Conservation (phyloP, 2,329 filamentous ascomycete species). For the Clarireedia hainanense region DNA sequence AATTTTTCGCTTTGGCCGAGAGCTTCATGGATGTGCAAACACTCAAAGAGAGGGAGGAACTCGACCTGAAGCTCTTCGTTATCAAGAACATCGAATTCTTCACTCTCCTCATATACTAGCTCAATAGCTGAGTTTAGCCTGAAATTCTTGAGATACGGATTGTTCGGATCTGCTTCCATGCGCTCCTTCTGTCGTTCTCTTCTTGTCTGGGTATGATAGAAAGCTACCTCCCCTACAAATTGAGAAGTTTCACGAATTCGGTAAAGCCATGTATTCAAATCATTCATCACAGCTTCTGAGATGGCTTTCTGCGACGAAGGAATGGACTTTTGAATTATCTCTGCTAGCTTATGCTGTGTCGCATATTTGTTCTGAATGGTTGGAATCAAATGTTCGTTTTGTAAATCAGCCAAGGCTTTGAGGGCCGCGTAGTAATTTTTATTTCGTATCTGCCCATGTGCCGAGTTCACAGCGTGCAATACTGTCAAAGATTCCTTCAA, state of each 20-base stretch:
- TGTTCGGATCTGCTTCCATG: constrained; percentile 56
- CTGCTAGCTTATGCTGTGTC: constrained; percentile 88
- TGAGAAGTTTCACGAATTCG: constrained; percentile 93
- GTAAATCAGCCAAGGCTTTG: constrained; percentile 87
- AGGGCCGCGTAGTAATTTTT: constrained; percentile 95
- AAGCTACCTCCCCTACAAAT: constrained; percentile 90
- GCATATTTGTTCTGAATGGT: constrained; percentile 74
- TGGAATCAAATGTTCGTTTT: constrained; percentile 82
- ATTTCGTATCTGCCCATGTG: constrained; percentile 82
- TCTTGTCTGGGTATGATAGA: constrained; percentile 89
- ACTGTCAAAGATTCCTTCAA: constrained; percentile 89
- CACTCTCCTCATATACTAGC: constrained; percentile 86
- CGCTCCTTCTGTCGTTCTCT: constrained; percentile 77
- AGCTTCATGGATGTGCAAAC: constrained; percentile 91
- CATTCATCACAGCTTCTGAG: constrained; percentile 92
- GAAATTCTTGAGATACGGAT: constrained; percentile 64
- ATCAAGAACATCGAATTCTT: constrained; percentile 91
- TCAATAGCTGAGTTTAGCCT: constrained; percentile 94
- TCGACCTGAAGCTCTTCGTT: constrained; percentile 94
- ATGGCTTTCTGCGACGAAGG: constrained; percentile 88
- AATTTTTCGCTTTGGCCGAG: constrained; percentile 90
- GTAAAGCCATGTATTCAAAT: constrained; percentile 94
- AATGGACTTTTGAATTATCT: constrained; percentile 92
- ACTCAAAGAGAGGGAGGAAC: constrained; percentile 90
- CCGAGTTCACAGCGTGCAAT: constrained; percentile 83